phyloP scores from a whole-genome alignment of 2,329 filamentous ascomycete species.

The Elsinoe batatas region DNA sequence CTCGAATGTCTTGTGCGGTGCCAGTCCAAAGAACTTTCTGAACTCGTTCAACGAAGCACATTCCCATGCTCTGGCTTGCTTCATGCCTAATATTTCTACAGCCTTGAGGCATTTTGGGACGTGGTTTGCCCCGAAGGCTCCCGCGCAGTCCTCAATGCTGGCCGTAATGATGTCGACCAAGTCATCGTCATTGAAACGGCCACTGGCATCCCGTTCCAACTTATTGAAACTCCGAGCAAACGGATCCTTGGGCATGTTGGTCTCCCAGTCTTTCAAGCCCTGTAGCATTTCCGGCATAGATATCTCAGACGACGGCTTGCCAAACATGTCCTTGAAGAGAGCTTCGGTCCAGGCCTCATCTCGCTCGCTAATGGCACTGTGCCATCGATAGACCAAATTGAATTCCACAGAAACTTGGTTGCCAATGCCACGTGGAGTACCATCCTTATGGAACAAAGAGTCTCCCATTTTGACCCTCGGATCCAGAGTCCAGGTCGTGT shows the following conservation, averaged over 20 bases:
- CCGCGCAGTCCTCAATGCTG: constrained; percentile 66
- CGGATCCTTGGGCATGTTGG: constrained; percentile 30
- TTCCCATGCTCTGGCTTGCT: constrained; percentile 68
- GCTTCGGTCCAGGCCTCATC: constrained; percentile 75
- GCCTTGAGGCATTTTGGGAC: constrained; percentile 64
- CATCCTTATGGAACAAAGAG: constrained; percentile 35
- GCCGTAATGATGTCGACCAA: constrained; percentile 59
- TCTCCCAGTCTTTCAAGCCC: constrained; percentile 51
- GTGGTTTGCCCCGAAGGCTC: constrained; percentile 51
- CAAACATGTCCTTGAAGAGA: constrained; percentile 44
- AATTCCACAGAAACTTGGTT: constrained; percentile 83
- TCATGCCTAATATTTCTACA: constrained; percentile 71
- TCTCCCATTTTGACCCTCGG: constrained; percentile 54
- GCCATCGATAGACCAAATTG: constrained; percentile 81
- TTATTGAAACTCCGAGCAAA: constrained; percentile 51
- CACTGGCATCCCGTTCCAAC: constrained; percentile 54
- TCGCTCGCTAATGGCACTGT: constrained; percentile 63
- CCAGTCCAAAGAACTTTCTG: constrained; percentile 68
- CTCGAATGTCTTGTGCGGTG: constrained; percentile 66
- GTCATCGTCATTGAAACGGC: constrained; percentile 64
- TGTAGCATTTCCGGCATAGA: constrained; percentile 46
- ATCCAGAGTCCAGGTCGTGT: constrained; percentile 73
- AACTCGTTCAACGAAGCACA: constrained; percentile 75
- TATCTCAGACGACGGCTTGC: neutral
- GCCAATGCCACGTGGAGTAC: constrained; percentile 61